A percentile compares a stretch with the other conserved stretches of the same genome.
These are phyloP conservation scores for Neurospora intermedia DNA, from an alignment of 495 filamentous ascomycete species.

Conservation along the genomic window DNA sequence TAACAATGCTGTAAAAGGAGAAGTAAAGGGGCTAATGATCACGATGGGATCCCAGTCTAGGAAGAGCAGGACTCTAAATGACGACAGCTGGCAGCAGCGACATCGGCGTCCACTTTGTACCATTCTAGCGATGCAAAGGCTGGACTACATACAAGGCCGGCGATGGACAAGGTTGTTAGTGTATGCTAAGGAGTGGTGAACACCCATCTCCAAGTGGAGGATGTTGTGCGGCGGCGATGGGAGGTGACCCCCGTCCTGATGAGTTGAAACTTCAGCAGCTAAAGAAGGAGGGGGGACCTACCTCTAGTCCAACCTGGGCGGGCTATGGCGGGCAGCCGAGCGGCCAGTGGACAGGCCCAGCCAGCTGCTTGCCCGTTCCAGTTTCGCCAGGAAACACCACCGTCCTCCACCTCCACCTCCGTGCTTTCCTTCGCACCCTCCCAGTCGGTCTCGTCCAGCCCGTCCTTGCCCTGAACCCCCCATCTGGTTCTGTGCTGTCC, in stretches of 20 bases:
- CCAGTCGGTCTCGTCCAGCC: neutral
- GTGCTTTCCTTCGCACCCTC: neutral
- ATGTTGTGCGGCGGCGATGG: neutral
- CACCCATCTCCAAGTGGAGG: neutral
- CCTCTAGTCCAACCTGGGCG: neutral
- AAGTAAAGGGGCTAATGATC: neutral
- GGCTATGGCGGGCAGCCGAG: neutral
- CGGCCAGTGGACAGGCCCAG: neutral
- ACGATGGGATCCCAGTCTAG: neutral
- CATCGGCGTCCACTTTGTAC: neutral
- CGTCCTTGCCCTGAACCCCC: neutral
- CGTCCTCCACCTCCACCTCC: neutral
- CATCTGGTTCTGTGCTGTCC: neutral
- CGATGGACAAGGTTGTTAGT: neutral
- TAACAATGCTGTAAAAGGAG: neutral
- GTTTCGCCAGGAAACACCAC: neutral
- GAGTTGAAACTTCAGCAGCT: neutral
- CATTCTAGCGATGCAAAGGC: neutral
- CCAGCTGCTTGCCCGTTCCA: neutral
- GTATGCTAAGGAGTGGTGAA: neutral
- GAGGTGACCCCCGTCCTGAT: neutral
- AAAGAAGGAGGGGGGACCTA: neutral
- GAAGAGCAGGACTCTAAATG: neutral
- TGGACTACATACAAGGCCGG: neutral
- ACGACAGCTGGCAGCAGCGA: neutral